These are phyloP conservation scores for Trametes cinnabarina DNA, from an alignment of 768 basidiomycete species.

Conservation along the genomic window DNA sequence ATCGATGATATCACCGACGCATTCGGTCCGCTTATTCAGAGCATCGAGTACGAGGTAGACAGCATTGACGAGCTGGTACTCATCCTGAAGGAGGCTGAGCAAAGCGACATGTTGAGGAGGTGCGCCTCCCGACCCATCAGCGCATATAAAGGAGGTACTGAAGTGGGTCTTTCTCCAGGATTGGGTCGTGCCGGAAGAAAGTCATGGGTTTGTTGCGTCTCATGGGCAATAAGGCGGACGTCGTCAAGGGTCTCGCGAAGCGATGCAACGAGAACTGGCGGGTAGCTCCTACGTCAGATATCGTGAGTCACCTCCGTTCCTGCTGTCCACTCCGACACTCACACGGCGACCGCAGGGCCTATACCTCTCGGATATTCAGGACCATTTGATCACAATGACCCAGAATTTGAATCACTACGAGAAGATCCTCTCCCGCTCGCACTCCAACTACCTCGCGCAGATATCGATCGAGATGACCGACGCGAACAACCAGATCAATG, in stretches of 20 bases:
- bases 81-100: constrained; percentile 92
- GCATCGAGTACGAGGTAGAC: constrained; percentile 99
- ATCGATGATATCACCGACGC: constrained; percentile 99
- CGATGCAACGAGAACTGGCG: constrained; percentile 99
- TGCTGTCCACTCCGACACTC: background rate
- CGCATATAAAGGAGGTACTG: background rate
- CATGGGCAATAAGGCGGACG: constrained; percentile 99
- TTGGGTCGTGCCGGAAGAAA: constrained; percentile 98
- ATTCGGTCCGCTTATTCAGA: constrained; percentile 96
- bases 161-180: constrained; percentile 42
- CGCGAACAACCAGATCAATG: constrained; percentile 99
- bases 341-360: constrained; percentile 58
- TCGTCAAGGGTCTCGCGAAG: constrained; percentile 97
- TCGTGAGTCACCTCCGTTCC: constrained; percentile 48
- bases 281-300: constrained; percentile 96
- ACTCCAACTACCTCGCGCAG: constrained; percentile 98
- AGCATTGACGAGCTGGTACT: constrained; percentile 97
- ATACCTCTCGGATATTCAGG: constrained; percentile 94
- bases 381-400: constrained; percentile 99
- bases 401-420: constrained; percentile 99
- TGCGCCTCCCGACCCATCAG: constrained; percentile 21
- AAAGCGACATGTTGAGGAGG: constrained; percentile 94
- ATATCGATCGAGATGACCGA: constrained; percentile 99
- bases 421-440: constrained; percentile 97
- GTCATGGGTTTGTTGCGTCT: constrained; percentile 95